Evolutionary conservation across 345 rosid species (phyloP).

Genomic region (Odontarrhena argentea): DNA sequence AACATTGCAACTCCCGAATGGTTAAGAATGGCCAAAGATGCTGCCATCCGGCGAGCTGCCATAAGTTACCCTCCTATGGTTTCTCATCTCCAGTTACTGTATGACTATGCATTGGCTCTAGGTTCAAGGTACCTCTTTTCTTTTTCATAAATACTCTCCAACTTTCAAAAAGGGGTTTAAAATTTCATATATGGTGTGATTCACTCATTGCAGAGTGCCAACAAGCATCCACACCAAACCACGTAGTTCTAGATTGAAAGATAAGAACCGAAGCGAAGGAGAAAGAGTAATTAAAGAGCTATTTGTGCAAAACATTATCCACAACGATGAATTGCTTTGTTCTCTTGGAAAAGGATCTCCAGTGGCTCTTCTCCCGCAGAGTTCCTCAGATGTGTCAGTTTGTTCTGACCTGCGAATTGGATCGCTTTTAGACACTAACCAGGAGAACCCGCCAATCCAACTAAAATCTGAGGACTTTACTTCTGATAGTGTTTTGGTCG

Average conservation of each 20-base stretch:
- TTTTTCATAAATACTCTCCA: background rate
- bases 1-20: slow-evolving; percentile 98
- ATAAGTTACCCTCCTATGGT: slow-evolving; percentile 98
- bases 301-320: slow-evolving; percentile 69
- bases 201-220: slow-evolving; percentile 62
- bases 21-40: slow-evolving; percentile 83
- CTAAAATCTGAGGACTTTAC: slow-evolving; percentile 45
- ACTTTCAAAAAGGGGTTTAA: slow-evolving; percentile 11
- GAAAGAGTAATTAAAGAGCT: slow-evolving; percentile 78
- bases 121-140: slow-evolving; percentile 66
- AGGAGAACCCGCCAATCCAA: slow-evolving; percentile 44
- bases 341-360: slow-evolving; percentile 81
- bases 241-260: slow-evolving; percentile 89
- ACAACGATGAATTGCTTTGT: slow-evolving; percentile 68
- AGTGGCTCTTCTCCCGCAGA: slow-evolving; percentile 70
- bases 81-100: slow-evolving; percentile 97
- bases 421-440: slow-evolving; percentile 54
- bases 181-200: slow-evolving; percentile 14
- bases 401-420: slow-evolving; percentile 74
- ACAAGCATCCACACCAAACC: slow-evolving; percentile 57
- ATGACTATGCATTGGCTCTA: slow-evolving; percentile 81
- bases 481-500: slow-evolving; percentile 35
- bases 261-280: slow-evolving; percentile 86
- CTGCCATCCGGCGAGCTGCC: slow-evolving; percentile 97
- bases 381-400: slow-evolving; percentile 71